Conservation (phyloP, 768 basidiomycete genomes). For the Mycena metata region DNA sequence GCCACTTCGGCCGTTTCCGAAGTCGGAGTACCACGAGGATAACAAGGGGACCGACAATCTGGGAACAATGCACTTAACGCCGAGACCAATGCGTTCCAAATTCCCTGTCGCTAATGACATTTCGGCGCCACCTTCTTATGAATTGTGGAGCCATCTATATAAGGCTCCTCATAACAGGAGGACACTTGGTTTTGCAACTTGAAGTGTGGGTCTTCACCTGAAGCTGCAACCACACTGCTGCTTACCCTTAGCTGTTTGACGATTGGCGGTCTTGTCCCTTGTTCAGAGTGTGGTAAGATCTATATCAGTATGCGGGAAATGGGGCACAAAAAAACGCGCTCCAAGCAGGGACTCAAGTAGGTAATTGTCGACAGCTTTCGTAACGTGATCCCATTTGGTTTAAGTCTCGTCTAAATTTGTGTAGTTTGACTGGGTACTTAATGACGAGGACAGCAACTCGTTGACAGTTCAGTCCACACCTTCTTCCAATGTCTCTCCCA, state of each 20-base stretch:
- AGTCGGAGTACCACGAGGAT: constrained; percentile 5
- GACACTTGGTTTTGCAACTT: neutral
- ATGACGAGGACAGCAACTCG: neutral
- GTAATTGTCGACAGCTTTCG: constrained; percentile 2
- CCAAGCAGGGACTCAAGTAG: neutral
- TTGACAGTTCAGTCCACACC: neutral
- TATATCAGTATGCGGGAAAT: constrained; percentile 2
- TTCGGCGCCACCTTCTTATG: neutral
- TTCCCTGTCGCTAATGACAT: neutral
- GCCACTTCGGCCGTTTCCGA: constrained; percentile 1
- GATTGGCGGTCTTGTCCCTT: neutral
- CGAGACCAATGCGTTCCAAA: constrained; percentile 1
- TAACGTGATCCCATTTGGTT: constrained; percentile 1
- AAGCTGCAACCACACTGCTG: constrained; percentile 1
- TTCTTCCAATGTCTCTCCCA: constrained; percentile 7
- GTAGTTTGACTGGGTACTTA: constrained; percentile 3
- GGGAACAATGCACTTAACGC: constrained; percentile 1
- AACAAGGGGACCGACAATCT: neutral
- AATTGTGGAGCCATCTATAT: constrained; percentile 2
- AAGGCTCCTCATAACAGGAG: neutral
- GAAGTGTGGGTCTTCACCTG: neutral
- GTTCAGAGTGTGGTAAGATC: neutral
- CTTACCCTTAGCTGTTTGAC: constrained; percentile 1
- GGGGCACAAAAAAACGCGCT: neutral
- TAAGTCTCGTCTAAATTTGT: neutral